phyloP scores from a whole-genome alignment of 148 eudicot genomes.

The Cornus suecica region DNA sequence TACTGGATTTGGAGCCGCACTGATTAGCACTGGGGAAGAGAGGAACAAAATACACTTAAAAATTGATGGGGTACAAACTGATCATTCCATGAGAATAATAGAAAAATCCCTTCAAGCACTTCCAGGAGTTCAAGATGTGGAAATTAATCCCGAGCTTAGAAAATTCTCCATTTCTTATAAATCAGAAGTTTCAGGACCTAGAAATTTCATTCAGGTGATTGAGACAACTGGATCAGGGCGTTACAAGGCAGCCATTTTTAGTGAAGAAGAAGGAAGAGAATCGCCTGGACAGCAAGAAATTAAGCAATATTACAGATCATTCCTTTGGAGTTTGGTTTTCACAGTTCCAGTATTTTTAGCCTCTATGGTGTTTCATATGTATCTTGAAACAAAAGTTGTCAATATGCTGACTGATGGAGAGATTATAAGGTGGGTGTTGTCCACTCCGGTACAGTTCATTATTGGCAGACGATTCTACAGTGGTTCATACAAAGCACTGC shows the following conservation, averaged over 20 bases:
- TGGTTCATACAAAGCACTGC: slow-evolving; percentile 79
- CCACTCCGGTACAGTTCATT: slow-evolving; percentile 91
- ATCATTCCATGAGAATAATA: slow-evolving; percentile 48
- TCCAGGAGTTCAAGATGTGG: slow-evolving; percentile 66
- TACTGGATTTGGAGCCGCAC: slow-evolving; percentile 72
- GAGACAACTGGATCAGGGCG: slow-evolving; percentile 57
- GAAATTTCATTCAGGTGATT: slow-evolving; percentile 66
- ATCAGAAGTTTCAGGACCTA: slow-evolving; percentile 78
- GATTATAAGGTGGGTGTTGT: slow-evolving; percentile 71
- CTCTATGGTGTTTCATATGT: slow-evolving; percentile 91
- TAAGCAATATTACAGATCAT: slow-evolving; percentile 53
- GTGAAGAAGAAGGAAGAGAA: slow-evolving; percentile 59
- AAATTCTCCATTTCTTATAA: slow-evolving; percentile 69
- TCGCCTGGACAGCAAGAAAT: slow-evolving; percentile 61
- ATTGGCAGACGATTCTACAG: slow-evolving; percentile 82
- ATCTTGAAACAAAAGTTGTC: slow-evolving; percentile 63
- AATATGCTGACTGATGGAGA: slow-evolving; percentile 75
- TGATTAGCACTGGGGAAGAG: slow-evolving; percentile 77
- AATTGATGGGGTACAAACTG: slow-evolving; percentile 52
- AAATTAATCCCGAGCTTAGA: slow-evolving; percentile 39
- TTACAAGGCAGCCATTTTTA: slow-evolving; percentile 63
- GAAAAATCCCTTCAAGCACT: slow-evolving; percentile 61
- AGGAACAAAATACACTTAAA: slow-evolving; percentile 56
- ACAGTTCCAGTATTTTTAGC: slow-evolving; percentile 80
- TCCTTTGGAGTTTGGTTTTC: slow-evolving; percentile 83